Evolutionary conservation across 106 monocot species (phyloP), one percentile per base, ranked within the genome.

Genomic region (Allium sativum): DNA sequence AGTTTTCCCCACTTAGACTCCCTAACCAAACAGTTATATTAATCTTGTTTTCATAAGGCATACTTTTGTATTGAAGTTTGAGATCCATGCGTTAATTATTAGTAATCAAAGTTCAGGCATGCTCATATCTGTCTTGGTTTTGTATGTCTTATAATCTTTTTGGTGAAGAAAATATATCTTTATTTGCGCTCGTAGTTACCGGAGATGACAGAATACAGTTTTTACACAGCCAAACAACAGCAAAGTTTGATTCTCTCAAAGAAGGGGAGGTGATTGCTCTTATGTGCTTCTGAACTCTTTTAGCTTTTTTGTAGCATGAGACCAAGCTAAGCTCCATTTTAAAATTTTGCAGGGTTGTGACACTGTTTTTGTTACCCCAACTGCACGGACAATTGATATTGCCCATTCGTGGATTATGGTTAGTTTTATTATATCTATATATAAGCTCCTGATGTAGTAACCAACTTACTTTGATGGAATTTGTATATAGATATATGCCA

Each of bases 321-420:
- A 40, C 22, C 48, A 19, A 20, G 46, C 0, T 48, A 41, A 14
- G 10, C 18, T 9, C 12, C 40, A 14, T 31, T 31, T 16, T 3
- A 42, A 43, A 10, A 18, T 20, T 45, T 42, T 10, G 56, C 76
- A 76, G 76, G 76, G 76, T 18, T 76, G 76, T 60, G 76, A 70
- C 59, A 70, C 76, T 44, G 70, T 66, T 66, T 60, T 76, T 76
- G 70, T 70, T 40, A 76, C 70, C 17, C 58, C 76, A 70, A 76
- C 76, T 59, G 76, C 76, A 14, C 70, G 76, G 10, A 76, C 76
- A 2, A 70, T 76, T 41, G 76, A 76, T 21, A 63, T 76, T 59
- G 70, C 76, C 18, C 65, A 76, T 70, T 64, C 70, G 31, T 76
- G 70, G 76, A 56, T 76, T 65, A 76, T 70, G 70, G 76, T 76